phyloP scores from a whole-genome alignment of 1,139 yeast genomes.

The Candida sp. region DNA sequence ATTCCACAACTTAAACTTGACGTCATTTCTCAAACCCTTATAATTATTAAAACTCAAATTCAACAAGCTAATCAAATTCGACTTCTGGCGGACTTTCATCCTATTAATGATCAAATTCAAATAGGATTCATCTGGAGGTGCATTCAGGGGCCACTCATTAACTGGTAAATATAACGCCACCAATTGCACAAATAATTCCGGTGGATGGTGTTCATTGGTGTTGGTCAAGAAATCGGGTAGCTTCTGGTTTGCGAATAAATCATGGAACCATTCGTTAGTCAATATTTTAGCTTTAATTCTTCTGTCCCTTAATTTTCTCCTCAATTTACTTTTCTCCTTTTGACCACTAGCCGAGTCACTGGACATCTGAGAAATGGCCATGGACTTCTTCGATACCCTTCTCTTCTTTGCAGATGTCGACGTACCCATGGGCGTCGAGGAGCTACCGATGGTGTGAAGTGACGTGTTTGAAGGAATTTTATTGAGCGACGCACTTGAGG shows the following conservation, averaged over 20 bases:
- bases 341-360: conserved; percentile 15
- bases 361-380: conserved; percentile 17
- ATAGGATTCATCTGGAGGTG: conserved; percentile 5
- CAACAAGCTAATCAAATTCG: conserved; percentile 9
- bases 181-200: conserved; percentile 17
- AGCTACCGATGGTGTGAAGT: neutral
- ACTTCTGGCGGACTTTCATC: conserved; percentile 5
- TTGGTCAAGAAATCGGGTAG: conserved; percentile 4
- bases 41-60: conserved; percentile 14
- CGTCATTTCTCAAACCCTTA: conserved; percentile 11
- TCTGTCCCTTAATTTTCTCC: conserved; percentile 23
- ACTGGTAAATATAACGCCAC: conserved; percentile 20
- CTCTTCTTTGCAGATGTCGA: conserved; percentile 6
- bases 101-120: conserved; percentile 4
- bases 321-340: conserved; percentile 21
- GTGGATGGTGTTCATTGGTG: neutral
- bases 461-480: conserved; percentile 1
- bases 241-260: conserved; percentile 17
- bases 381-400: conserved; percentile 17
- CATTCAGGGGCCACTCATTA: conserved; percentile 18
- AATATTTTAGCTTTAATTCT: conserved; percentile 22
- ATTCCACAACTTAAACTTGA: conserved; percentile 15
- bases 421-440: neutral
- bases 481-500: neutral
- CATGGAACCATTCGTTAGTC: conserved; percentile 19